Percentiles rank a stretch among this genome's conserved stretches.
Evolutionary conservation across 768 basidiomycete genomes (phyloP).

Genomic region (Clathrus columnatus): DNA sequence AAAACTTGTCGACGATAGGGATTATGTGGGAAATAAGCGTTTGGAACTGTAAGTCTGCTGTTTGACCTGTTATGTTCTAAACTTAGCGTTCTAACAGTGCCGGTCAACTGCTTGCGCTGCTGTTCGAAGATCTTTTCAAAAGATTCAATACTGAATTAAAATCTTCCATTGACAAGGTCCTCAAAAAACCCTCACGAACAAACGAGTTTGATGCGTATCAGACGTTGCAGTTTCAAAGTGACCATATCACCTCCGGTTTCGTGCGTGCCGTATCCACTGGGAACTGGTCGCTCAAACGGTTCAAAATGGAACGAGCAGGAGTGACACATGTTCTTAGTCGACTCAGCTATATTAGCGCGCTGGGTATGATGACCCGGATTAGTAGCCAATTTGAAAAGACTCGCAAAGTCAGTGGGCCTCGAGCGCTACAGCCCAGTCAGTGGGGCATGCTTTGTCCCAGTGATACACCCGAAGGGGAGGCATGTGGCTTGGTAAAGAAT

Average conservation of each 20-base stretch:
- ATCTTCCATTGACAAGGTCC: slow-evolving; percentile 89
- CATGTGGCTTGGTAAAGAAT: slow-evolving; percentile 97
- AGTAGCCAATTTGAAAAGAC: slow-evolving; percentile 99
- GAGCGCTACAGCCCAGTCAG: slow-evolving; percentile 94
- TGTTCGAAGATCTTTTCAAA: slow-evolving; percentile 98
- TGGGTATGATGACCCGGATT: slow-evolving; percentile 99
- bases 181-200: slow-evolving; percentile 92
- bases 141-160: slow-evolving; percentile 96
- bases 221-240: slow-evolving; percentile 93
- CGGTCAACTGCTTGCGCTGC: slow-evolving; percentile 87
- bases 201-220: slow-evolving; percentile 92
- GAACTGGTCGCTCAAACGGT: slow-evolving; percentile 97
- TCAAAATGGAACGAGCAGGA: slow-evolving; percentile 98
- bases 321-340: slow-evolving; percentile 97
- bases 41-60: slow-evolving; percentile 76
- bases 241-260: slow-evolving; percentile 92
- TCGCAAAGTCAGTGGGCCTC: slow-evolving; percentile 93
- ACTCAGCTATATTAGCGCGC: slow-evolving; percentile 90
- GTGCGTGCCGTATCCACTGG: slow-evolving; percentile 97
- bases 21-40: slow-evolving; percentile 99
- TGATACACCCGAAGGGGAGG: slow-evolving; percentile 99
- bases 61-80: background rate
- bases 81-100: slow-evolving; percentile 46
- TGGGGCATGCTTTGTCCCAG: slow-evolving; percentile 99
- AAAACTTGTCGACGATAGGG: slow-evolving; percentile 95